phyloP scores from a whole-genome alignment of 2,329 filamentous ascomycete species.

The Verticillium nubilum region DNA sequence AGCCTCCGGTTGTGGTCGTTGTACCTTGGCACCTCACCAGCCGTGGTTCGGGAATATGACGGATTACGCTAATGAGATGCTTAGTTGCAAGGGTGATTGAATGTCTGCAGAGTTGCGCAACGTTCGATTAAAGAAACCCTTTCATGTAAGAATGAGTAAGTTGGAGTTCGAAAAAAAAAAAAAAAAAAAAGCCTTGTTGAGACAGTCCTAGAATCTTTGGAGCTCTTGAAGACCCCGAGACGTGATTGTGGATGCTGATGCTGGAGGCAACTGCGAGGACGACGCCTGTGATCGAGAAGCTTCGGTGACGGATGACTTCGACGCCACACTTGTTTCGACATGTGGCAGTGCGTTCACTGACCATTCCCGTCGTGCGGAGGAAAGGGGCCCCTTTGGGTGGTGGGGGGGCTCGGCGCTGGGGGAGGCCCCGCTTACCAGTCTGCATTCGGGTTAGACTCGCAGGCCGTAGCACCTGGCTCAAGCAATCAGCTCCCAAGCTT shows the following conservation, averaged over 20 bases:
- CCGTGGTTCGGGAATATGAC: not conserved
- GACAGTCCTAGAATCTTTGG: too few species aligned
- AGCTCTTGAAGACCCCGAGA: too few species aligned
- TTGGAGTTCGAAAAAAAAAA: not conserved
- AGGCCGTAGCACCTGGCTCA: not conserved
- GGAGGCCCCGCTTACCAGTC: not conserved
- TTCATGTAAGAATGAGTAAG: too few species aligned
- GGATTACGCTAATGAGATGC: not conserved
- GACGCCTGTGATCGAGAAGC: not conserved
- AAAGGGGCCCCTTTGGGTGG: not conserved
- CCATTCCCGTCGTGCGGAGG: not conserved
- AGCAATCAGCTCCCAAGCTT: not conserved
- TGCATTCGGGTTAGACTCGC: not conserved
- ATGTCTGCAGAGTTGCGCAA: not conserved
- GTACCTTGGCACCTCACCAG: too few species aligned
- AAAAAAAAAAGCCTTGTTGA: too few species aligned
- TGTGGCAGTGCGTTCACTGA: not conserved
- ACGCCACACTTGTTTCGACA: not conserved
- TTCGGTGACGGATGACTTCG: not conserved
- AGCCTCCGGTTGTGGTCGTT: constrained; percentile 1
- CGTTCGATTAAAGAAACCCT: too few species aligned
- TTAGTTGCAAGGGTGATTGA: not conserved
- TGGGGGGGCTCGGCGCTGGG: not conserved
- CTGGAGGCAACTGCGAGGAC: not conserved
- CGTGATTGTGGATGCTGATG: not conserved